A percentile compares a stretch with the other conserved stretches of the same genome.
These are phyloP conservation scores for Puccinia triticina DNA, from an alignment of 1,284 basidiomycete genomes.

Conservation along the genomic window DNA sequence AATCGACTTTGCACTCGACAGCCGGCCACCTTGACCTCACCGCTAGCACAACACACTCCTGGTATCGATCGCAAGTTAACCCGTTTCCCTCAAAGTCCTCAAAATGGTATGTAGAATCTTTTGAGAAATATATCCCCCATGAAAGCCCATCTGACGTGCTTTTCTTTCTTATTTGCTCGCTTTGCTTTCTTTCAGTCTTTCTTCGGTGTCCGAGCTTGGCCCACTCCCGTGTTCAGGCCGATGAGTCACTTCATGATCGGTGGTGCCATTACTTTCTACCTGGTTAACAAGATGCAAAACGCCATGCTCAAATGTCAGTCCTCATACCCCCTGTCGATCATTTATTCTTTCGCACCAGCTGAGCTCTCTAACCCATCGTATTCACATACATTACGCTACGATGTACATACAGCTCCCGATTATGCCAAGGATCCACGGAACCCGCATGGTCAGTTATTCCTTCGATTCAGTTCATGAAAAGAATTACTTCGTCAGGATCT, in stretches of 20 bases:
- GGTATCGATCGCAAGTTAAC: too few species aligned
- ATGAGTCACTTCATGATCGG: slow-evolving; percentile 50
- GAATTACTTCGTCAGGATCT: too few species aligned
- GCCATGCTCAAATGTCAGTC: slow-evolving; percentile 45
- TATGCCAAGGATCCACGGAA: slow-evolving; percentile 49
- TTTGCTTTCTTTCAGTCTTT: slow-evolving; percentile 25
- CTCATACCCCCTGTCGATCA: background rate
- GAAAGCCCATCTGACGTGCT: background rate
- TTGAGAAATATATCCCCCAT: background rate
- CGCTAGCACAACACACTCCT: too few species aligned
- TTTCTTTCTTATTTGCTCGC: background rate
- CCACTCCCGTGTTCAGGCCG: slow-evolving; percentile 35
- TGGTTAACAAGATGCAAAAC: slow-evolving; percentile 43
- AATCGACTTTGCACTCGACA: too few species aligned
- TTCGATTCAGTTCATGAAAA: background rate
- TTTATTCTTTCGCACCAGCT: background rate
- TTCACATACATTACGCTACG: background rate
- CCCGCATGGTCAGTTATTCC: slow-evolving; percentile 24
- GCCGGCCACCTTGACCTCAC: too few species aligned
- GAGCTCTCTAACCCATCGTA: background rate
- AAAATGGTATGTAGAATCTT: too few species aligned
- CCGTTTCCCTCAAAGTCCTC: too few species aligned
- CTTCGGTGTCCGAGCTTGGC: slow-evolving; percentile 47
- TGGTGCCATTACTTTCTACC: slow-evolving; percentile 40
- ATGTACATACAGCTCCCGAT: slow-evolving; percentile 21